A percentile compares a stretch with the other conserved stretches of the same genome.
Evolutionary conservation across 2,329 filamentous ascomycete species (phyloP).

Genomic region (Calonectria naviculata): DNA sequence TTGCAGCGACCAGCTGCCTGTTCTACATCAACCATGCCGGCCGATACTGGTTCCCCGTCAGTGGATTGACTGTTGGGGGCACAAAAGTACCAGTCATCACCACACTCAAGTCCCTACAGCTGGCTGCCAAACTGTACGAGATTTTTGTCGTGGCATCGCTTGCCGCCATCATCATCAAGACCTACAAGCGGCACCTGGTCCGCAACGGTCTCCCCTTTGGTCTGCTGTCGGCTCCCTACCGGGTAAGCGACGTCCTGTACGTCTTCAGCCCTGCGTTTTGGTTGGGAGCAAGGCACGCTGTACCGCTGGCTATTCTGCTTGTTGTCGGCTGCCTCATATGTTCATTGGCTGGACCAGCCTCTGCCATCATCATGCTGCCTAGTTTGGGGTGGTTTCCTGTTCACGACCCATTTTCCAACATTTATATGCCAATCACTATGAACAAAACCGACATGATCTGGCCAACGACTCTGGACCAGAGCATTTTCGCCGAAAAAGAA

Average conservation of each 20-base stretch:
- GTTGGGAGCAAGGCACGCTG: not conserved
- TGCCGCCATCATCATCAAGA: not conserved
- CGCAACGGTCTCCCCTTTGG: not conserved
- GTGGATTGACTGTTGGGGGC: not conserved
- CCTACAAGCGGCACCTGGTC: not conserved
- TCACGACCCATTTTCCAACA: not conserved
- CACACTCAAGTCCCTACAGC: not conserved
- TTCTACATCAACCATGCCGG: not conserved
- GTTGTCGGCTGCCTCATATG: not conserved
- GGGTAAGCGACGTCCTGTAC: not conserved
- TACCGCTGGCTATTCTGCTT: not conserved
- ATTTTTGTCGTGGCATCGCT: not conserved
- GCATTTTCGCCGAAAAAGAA: not conserved
- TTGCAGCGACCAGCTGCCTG: not conserved
- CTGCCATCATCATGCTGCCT: constrained; percentile 1
- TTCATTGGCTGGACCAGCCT: not conserved
- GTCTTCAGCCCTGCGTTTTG: not conserved
- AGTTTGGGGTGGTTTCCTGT: not conserved
- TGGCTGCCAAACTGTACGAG: not conserved
- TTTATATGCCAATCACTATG: not conserved
- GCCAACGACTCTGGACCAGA: not conserved
- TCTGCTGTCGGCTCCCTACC: not conserved
- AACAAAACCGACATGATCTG: not conserved
- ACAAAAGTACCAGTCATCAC: not conserved
- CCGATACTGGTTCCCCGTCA: not conserved